Evolutionary conservation across 2,329 filamentous ascomycete species (phyloP), one percentile per base, ranked within the genome.

Genomic region (Juglanconis sp.): DNA sequence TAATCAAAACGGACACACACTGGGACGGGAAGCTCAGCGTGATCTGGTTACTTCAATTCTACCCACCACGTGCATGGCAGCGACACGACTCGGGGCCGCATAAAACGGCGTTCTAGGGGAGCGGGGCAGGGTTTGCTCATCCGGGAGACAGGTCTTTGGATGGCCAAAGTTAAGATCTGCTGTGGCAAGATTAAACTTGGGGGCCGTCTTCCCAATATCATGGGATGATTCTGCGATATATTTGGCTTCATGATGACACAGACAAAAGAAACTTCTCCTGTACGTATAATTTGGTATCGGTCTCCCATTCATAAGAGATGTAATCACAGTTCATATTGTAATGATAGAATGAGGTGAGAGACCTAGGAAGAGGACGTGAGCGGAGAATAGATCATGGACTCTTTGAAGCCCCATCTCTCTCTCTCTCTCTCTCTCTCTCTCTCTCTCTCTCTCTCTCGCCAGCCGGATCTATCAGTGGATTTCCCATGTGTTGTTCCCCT

Each of bases 71-170:
- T 57, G 42, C 40, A 61, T 48, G 50, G 50, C 58, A 55, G 61
- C 49, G 38, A 48, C 40, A 56, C 49, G 48, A 51, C 30, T 48
- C 38, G 34, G 31, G 34, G 34, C 56, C 17, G 54, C 56, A 60
- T 57, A 53, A 53, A 47, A 38, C 57, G 61, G 61, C 56, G 61
- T 63, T 57, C 47, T 44, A 53, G 53, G 53, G 57, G 47, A 38
- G n/a, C 10, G 38, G 11, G 10, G 10, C 38, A 9, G 38, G n/a
- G 6, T 15, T 24, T 42, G 38, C 38, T 42, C 38, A 42, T 15
- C 38, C n/a, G n/a, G 38, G 7, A 15, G 10, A 42, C 38, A 42
- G 38, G 38, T 42, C 5, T 42, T 42, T 42, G 38, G 38, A 11
- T 42, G 38, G 38, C n/a, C 38, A 42, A 42, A 42, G 38, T 3